Evolutionary conservation across 2,329 filamentous ascomycete genomes (phyloP).

Genomic region (Alternaria burnsii): DNA sequence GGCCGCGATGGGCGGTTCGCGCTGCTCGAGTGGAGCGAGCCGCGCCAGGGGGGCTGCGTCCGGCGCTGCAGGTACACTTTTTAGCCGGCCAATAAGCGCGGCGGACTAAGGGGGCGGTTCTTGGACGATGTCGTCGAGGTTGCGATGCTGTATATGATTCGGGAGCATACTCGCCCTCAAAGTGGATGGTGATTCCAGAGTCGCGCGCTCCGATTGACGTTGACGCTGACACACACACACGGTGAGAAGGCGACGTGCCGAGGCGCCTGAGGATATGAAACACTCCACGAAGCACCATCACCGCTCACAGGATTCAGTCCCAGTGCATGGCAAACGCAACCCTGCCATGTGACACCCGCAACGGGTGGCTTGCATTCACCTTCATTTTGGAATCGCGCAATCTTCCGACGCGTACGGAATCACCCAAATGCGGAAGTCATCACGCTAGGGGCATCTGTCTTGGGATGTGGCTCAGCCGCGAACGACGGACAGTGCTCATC

Average conservation of each 20-base stretch:
- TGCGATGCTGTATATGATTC: slow-evolving; percentile 8
- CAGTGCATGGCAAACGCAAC: slow-evolving; percentile 8
- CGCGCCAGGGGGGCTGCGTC: slow-evolving; percentile 27
- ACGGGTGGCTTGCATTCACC: slow-evolving; percentile 24
- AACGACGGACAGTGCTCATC: slow-evolving; percentile 15
- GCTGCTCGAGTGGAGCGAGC: slow-evolving; percentile 32
- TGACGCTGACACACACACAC: neutral
- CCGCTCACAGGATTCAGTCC: neutral
- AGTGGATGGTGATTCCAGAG: neutral
- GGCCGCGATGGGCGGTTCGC: slow-evolving; percentile 33
- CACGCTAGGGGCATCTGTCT: slow-evolving; percentile 1
- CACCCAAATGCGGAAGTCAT: neutral
- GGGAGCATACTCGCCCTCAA: neutral
- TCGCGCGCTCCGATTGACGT: slow-evolving; percentile 7
- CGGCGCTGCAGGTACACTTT: slow-evolving; percentile 37
- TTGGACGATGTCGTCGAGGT: neutral
- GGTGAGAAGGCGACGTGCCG: neutral
- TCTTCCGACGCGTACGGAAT: slow-evolving; percentile 1
- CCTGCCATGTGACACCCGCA: slow-evolving; percentile 13
- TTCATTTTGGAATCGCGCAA: slow-evolving; percentile 17
- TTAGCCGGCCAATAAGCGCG: slow-evolving; percentile 18
- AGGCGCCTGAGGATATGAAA: slow-evolving; percentile 10
- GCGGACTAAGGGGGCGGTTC: slow-evolving; percentile 4
- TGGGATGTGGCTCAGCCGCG: slow-evolving; percentile 9
- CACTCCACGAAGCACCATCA: neutral